Base-by-base conservation (phyloP, 1,284 basidiomycete species). In the Cronartium ribicola region DNA sequence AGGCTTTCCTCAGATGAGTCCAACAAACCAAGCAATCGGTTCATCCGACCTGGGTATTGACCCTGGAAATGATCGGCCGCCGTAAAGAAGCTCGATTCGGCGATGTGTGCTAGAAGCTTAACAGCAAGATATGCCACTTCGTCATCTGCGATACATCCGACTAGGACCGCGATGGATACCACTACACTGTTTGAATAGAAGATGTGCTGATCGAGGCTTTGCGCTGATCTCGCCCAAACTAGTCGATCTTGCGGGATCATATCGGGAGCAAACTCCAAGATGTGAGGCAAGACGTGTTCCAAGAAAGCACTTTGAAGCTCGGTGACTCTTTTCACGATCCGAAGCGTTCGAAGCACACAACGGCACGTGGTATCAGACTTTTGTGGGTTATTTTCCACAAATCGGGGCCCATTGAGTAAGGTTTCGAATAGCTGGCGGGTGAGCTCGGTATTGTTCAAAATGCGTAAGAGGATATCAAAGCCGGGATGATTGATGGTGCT, bases 241-340 rank as follows among this genome's bases (percentile, higher is more conserved):
- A 83, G 83, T 37, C 86, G 86, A 36, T 87, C 82, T 43, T 87
- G 81, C 0, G 86, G 81, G 0, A 86, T 80, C 74, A 85, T 85
- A 75, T 87, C 86, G 66, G 88, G 83, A 66, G 72, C 72, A 67
- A 62, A 44, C 22, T 92, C 88, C 7, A 86, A 83, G 5, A 95
- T 85, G 4, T 90, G 83, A 2, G 94, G 91, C 11, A 96, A 84
- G 61, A 97, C 86, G 17, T 94, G 88, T 75, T 97, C 92, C 61
- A 94, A 84, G 83, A 95, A 98, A 67, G 92, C 86, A 67, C 91
- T 88, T 80, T 98, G 94, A 41, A 94, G 85, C 73, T 92, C 90
- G 70, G 97, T 84, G 0, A 91, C 86, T 1, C 92, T 87, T 77
- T 89, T 86, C 39, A 93, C 85, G 77, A 96, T 93, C 75, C 93